Conservation (phyloP, 768 basidiomycete species). For the Coprinopsis strossmayeri region DNA sequence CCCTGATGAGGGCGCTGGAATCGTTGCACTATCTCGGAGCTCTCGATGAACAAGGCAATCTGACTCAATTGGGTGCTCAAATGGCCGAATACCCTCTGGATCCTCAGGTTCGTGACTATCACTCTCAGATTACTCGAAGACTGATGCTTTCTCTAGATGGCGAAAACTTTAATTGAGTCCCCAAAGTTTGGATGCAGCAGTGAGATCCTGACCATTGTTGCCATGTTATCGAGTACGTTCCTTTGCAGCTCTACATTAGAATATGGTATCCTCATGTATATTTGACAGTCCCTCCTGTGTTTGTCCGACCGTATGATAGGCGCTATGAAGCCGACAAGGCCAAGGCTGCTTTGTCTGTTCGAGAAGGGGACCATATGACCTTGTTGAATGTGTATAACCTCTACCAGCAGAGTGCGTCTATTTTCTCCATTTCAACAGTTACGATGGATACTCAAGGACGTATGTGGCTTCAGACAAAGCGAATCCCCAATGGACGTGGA, state of each 20-base stretch:
- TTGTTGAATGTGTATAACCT: conserved; percentile 94
- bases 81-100: conserved; percentile 99
- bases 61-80: conserved; percentile 79
- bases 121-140: neutral
- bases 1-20: conserved; percentile 94
- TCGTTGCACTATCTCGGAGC: conserved; percentile 88
- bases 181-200: conserved; percentile 95
- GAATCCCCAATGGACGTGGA: conserved; percentile 74
- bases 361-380: conserved; percentile 92
- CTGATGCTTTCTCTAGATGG: conserved; percentile 41
- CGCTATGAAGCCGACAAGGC: conserved; percentile 90
- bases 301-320: conserved; percentile 83
- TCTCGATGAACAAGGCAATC: conserved; percentile 86
- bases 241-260: neutral
- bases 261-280: neutral
- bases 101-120: conserved; percentile 59
- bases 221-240: conserved; percentile 85
- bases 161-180: conserved; percentile 90
- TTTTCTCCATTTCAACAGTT: neutral
- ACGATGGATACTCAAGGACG: conserved; percentile 18
- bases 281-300: conserved; percentile 79
- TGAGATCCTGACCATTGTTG: conserved; percentile 90
- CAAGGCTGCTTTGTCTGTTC: conserved; percentile 81
- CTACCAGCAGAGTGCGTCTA: conserved; percentile 67
- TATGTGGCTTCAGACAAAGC: conserved; percentile 56